These are phyloP conservation scores for Hirschfeldia incana DNA, from an alignment of 345 rosid species.

Conservation along the genomic window DNA sequence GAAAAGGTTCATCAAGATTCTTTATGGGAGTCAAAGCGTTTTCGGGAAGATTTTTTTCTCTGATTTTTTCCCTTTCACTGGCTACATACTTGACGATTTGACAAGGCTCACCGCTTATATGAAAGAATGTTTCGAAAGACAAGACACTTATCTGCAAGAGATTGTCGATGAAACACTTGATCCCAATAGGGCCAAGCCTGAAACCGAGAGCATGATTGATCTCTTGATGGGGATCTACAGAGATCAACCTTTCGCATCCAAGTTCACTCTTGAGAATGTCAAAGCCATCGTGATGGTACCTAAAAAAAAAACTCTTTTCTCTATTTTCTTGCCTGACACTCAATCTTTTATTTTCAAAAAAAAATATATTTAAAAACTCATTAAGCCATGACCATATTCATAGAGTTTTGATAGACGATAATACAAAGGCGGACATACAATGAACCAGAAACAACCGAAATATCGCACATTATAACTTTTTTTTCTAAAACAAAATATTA, in stretches of 20 bases:
- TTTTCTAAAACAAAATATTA: too few species aligned
- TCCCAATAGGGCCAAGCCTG: slow-evolving; percentile 37
- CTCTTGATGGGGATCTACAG: slow-evolving; percentile 28
- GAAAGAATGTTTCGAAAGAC: slow-evolving; percentile 31
- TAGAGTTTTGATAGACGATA: too few species aligned
- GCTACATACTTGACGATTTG: slow-evolving; percentile 35
- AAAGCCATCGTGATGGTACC: slow-evolving; percentile 36
- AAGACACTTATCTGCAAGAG: slow-evolving; percentile 39
- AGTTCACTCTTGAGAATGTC: slow-evolving; percentile 39
- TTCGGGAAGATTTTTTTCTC: slow-evolving; percentile 32
- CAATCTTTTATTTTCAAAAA: not conserved
- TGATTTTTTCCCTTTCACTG: slow-evolving; percentile 33
- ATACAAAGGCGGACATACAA: too few species aligned
- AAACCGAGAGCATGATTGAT: slow-evolving; percentile 41
- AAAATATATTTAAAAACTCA: too few species aligned
- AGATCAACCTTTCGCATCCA: slow-evolving; percentile 26
- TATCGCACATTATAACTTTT: too few species aligned
- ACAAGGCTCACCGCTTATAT: slow-evolving; percentile 31
- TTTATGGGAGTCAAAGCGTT: slow-evolving; percentile 40
- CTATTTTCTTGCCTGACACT: not conserved
- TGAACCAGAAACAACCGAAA: too few species aligned
- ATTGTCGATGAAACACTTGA: slow-evolving; percentile 37
- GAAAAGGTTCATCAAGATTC: slow-evolving; percentile 39
- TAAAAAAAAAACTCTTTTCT: not conserved
- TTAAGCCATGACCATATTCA: too few species aligned